Base-by-base conservation (phyloP, 1,284 basidiomycete genomes). In the Malassezia slooffiae region DNA sequence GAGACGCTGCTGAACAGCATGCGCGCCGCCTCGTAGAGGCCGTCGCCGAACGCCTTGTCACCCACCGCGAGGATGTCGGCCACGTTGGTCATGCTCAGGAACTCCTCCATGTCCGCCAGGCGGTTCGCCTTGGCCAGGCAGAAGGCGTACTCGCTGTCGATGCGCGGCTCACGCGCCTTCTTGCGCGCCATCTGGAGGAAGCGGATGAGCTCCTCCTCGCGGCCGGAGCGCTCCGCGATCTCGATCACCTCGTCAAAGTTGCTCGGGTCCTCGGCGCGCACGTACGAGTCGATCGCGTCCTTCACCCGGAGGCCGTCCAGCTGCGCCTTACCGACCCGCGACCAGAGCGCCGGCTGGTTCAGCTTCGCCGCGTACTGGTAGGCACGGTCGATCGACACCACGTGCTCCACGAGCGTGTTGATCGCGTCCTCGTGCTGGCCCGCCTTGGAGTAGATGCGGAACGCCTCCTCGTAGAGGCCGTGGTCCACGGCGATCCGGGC, bases 181-280 rank as follows among this genome's bases (percentile, higher is more conserved):
- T 95, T 97, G 71, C 93, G 82, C n/a, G 93, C 89, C 93, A 97
- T 97, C 72, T 99, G 93, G 19, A 99, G 76, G 76, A 82, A 99
- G 51, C 89, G 81, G 43, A 97, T 90, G 42, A 99, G 81, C 70
- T 97, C 93, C 67, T 97, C 93, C 64, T 96, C 85, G 74, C 97
- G 96, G 66, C 89, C 93, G 10, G 93, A 90, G 54, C 83, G 87
- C 69, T 82, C 84, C 41, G 90, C 81, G 54, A 96, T 95, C 72
- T 99, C 93, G 60, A 93, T 91, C 60, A 97, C 88, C 72, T 99
- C 93, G 20, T 77, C 76, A 63, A 86, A 97, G 76, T 99, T 97
- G 37, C 81, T 80, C 5, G 93, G 85, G 70, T 99, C 93, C 63
- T 88, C 84, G 13, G 93, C 90, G 76, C 93, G 95, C 79, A 96